phyloP scores from a whole-genome alignment of 106 monocot species.

The Cymbidium sinense region DNA sequence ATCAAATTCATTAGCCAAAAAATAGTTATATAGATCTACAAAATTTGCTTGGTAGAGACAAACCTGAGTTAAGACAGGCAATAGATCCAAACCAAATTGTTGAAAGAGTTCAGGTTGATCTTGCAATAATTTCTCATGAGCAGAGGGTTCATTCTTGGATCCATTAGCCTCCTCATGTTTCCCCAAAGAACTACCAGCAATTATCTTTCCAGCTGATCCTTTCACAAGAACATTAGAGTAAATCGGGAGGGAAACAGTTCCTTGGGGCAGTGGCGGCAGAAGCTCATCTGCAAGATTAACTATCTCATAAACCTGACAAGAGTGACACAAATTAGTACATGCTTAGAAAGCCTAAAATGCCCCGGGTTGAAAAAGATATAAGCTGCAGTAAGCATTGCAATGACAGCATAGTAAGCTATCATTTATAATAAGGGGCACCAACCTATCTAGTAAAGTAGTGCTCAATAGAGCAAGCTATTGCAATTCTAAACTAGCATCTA shows the following conservation, averaged over 20 bases:
- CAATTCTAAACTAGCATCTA: no score
- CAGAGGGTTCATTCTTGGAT: conserved; percentile 50
- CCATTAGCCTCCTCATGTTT: conserved; percentile 47
- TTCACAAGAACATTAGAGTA: conserved; percentile 55
- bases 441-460: no score
- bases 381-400: background rate
- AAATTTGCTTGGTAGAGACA: conserved; percentile 10
- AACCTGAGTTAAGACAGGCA: conserved; percentile 91
- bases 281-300: conserved; percentile 96
- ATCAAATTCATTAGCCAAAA: conserved; percentile 4
- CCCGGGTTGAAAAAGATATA: background rate
- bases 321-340: conserved; percentile 2
- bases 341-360: background rate
- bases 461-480: no score
- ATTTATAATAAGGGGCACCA: background rate
- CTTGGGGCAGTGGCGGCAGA: conserved; percentile 85
- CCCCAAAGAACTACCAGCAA: conserved; percentile 21
- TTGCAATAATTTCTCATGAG: conserved; percentile 73
- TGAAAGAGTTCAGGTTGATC: conserved; percentile 94
- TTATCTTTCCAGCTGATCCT: conserved; percentile 53
- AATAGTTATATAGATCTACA: background rate
- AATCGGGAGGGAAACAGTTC: conserved; percentile 79
- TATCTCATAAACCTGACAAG: conserved; percentile 77
- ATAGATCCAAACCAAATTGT: conserved; percentile 88
- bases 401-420: background rate